Percentiles rank a stretch among this genome's conserved stretches.
Conservation (phyloP, 1,139 yeast genomes). For the Suhomyces chickasaworum region DNA sequence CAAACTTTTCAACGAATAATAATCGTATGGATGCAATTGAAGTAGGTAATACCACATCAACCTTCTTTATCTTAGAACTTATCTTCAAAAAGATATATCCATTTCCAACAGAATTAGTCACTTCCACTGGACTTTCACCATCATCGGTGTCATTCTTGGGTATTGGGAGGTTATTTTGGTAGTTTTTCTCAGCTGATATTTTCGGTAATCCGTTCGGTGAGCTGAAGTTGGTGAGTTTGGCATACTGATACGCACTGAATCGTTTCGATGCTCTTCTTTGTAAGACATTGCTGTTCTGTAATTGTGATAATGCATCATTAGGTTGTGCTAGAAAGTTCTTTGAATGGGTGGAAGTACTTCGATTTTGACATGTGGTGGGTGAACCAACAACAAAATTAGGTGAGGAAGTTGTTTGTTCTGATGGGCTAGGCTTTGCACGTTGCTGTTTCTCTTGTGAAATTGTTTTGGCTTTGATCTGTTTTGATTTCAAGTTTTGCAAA, state of each 20-base stretch:
- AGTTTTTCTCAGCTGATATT: constrained; percentile 10
- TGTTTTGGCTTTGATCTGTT: constrained; percentile 60
- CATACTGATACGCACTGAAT: constrained; percentile 91
- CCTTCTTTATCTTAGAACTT: constrained; percentile 65
- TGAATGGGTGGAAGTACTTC: constrained; percentile 10
- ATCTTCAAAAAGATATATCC: constrained; percentile 53
- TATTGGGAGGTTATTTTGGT: constrained; percentile 2
- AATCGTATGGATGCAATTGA: constrained; percentile 68
- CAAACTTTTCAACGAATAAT: constrained; percentile 82
- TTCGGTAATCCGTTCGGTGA: constrained; percentile 25
- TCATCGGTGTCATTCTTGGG: constrained; percentile 3
- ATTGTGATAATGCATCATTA: constrained; percentile 65
- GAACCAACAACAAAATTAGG: constrained; percentile 3
- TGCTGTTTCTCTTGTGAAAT: constrained; percentile 29
- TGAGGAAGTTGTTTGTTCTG: constrained; percentile 2
- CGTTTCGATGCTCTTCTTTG: constrained; percentile 91
- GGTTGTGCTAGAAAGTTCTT: constrained; percentile 7
- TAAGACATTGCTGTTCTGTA: constrained; percentile 78
- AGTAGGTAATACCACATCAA: constrained; percentile 50
- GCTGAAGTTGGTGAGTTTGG: constrained; percentile 64
- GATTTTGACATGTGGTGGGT: constrained; percentile 8
- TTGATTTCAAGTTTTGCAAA: constrained; percentile 76
- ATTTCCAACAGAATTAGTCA: not conserved
- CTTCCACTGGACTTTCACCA: not conserved
- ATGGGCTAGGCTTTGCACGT: constrained; percentile 10